phyloP scores from a whole-genome alignment of 2,329 filamentous ascomycete genomes.

The Periconia sp. region DNA sequence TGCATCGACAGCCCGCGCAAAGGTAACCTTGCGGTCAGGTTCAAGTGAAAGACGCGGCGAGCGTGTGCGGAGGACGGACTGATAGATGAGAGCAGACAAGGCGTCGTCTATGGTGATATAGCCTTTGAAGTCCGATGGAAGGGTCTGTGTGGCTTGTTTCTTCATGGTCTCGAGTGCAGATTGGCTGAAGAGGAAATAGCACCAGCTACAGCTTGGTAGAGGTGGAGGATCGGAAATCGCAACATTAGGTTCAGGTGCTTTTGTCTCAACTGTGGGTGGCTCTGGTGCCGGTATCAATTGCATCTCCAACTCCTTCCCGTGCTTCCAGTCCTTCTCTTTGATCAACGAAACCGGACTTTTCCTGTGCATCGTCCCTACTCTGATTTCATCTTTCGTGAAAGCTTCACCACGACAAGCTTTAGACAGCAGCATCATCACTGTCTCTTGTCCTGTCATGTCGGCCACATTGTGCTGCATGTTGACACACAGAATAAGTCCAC shows the following conservation, averaged over 20 bases:
- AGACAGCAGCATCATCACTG: conserved; percentile 55
- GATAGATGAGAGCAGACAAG: conserved; percentile 60
- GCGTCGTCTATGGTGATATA: conserved; percentile 63
- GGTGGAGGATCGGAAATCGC: conserved; percentile 31
- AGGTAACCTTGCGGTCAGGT: conserved; percentile 24
- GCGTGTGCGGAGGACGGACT: conserved; percentile 52
- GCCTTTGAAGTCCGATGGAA: conserved; percentile 9
- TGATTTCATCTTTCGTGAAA: conserved; percentile 55
- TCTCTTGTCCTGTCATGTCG: conserved; percentile 59
- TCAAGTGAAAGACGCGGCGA: conserved; percentile 36
- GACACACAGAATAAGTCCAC: conserved; percentile 59
- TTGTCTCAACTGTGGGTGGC: too few species aligned
- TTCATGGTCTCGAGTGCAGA: conserved; percentile 52
- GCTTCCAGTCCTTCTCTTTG: conserved; percentile 30
- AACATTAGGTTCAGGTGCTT: conserved; percentile 50
- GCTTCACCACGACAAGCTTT: conserved; percentile 56
- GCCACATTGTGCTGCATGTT: conserved; percentile 57
- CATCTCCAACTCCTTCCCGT: conserved; percentile 45
- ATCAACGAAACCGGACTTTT: conserved; percentile 49
- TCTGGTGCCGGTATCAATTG: too few species aligned
- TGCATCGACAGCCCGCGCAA: conserved; percentile 59
- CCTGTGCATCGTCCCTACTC: conserved; percentile 51
- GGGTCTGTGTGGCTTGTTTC: conserved; percentile 33
- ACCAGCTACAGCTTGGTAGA: conserved; percentile 45
- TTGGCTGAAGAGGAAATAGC: conserved; percentile 52